Evolutionary conservation across 768 basidiomycete genomes (phyloP), one percentile per base, ranked within the genome.

Genomic region (Suillus hirtellus): DNA sequence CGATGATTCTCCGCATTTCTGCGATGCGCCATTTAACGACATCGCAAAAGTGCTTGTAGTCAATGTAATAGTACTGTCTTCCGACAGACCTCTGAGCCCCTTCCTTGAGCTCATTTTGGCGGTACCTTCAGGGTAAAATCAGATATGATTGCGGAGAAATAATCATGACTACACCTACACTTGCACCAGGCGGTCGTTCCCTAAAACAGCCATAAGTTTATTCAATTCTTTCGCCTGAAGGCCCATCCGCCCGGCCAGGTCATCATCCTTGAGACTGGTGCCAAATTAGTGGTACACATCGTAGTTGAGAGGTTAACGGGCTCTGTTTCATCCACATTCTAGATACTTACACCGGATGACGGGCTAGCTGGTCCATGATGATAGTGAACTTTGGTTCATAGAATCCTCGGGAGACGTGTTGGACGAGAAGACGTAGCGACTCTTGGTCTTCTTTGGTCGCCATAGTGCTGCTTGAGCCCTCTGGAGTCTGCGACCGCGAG

Each of bases 11-110:
- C 66, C 92, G 85, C 93, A 98, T 95, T 72, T 92, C 91, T 5
- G 93, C 93, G 60, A 99, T 87, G 46, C 96, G 84, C 93, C 96
- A 99, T 75, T 99, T 98, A 76, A 96, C 92, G 53, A 99, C 95
- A 76, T 99, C 95, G 77, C 93, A 95, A 73, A 98, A 96, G 71
- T 89, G 87, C 70, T 94, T 87, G 76, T 96, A 95, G 78, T 99
- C 90, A 73, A 99, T 92, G 78, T 93, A 98, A 80, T 93, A 99
- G 80, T 98, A 99, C 71, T 93, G 90, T 70, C 90, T 89, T 66
- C 90, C 90, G 64, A 91, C 89, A 64, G 91, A 89, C 64, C 96
- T 88, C 74, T 91, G 90, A 50, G 91, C 90, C 59, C 91, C 92
- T 73, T 95, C 93, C 73, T 93, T 92, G 68, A 95, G 85, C 78